Conservation (phyloP, 257 asterid species). For the Marsdenia floribunda region DNA sequence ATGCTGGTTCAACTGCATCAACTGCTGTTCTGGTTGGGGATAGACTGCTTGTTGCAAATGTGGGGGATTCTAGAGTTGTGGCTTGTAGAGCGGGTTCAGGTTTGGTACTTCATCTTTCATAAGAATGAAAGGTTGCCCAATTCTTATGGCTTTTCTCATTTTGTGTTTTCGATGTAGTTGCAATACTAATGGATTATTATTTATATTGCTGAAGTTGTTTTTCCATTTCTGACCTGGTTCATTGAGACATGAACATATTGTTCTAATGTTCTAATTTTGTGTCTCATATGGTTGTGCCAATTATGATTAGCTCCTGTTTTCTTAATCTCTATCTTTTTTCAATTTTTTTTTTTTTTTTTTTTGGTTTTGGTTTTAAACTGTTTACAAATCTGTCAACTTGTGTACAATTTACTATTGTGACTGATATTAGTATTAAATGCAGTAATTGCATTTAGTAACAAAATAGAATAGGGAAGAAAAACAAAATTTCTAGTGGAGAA, state of each 20-base stretch:
- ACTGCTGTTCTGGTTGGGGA: constrained; percentile 68
- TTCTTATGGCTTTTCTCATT: neutral
- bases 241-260: neutral
- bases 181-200: neutral
- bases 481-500: neutral
- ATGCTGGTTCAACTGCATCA: constrained; percentile 85
- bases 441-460: neutral
- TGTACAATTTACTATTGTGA: neutral
- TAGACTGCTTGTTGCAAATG: constrained; percentile 65
- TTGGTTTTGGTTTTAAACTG: neutral
- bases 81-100: constrained; percentile 79
- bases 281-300: neutral
- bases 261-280: neutral
- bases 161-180: neutral
- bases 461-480: neutral
- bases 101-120: constrained; percentile 21
- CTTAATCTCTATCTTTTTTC: neutral
- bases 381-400: neutral
- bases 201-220: neutral
- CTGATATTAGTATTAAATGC: neutral
- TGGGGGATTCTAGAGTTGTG: constrained; percentile 83
- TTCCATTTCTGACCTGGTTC: neutral
- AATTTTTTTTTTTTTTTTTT: neutral
- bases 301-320: neutral
- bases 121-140: neutral